A percentile compares a stretch with the other conserved stretches of the same genome.
phyloP scores from a whole-genome alignment of 2,329 filamentous ascomycete genomes.

The Furcasterigmium furcatum region DNA sequence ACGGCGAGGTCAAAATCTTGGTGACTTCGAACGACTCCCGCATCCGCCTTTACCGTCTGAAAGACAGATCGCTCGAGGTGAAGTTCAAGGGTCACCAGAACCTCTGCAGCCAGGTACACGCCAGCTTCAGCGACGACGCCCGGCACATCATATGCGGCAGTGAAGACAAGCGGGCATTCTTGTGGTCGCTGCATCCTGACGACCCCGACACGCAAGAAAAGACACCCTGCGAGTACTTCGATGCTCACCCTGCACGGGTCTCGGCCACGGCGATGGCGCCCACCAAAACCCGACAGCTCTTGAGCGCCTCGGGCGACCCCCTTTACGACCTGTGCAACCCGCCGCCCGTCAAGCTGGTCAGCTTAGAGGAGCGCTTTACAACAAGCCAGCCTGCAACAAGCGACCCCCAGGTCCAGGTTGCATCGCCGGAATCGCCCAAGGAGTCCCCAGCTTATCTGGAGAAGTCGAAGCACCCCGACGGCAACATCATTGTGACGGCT shows the following conservation, averaged over 20 bases:
- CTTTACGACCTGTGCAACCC: slow-evolving; percentile 97
- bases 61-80: slow-evolving; percentile 78
- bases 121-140: slow-evolving; percentile 82
- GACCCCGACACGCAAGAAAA: slow-evolving; percentile 73
- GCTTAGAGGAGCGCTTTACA: slow-evolving; percentile 57
- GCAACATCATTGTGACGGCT: slow-evolving; percentile 89
- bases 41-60: slow-evolving; percentile 83
- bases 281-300: slow-evolving; percentile 68
- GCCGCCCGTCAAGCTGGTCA: slow-evolving; percentile 79
- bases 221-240: slow-evolving; percentile 81
- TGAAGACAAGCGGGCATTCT: slow-evolving; percentile 85
- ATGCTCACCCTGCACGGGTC: slow-evolving; percentile 84
- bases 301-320: slow-evolving; percentile 81
- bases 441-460: slow-evolving; percentile 76
- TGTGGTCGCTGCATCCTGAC: slow-evolving; percentile 69
- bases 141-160: slow-evolving; percentile 88
- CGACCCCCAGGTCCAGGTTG: slow-evolving; percentile 19
- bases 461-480: slow-evolving; percentile 71
- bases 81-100: slow-evolving; percentile 95
- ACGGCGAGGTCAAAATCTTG: slow-evolving; percentile 74
- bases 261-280: slow-evolving; percentile 89
- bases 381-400: slow-evolving; percentile 35
- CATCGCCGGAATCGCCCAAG: slow-evolving; percentile 44
- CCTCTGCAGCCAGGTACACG: slow-evolving; percentile 83
- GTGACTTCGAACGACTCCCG: slow-evolving; percentile 95